phyloP scores from a whole-genome alignment of 352 stramenopile species.

The Pythium insidiosum region DNA sequence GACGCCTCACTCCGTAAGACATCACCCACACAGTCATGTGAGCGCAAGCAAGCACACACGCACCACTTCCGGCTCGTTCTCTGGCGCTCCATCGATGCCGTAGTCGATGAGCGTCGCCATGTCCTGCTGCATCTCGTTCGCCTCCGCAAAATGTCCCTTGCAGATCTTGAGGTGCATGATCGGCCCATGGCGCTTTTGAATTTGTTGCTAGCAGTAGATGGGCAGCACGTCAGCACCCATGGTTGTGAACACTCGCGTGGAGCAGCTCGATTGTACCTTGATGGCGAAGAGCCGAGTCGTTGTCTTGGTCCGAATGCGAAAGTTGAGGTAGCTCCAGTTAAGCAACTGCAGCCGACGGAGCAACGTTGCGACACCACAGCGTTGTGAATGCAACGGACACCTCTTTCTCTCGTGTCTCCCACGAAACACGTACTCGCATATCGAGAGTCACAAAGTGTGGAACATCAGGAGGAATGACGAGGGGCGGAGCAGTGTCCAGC shows the following conservation, averaged over 20 bases:
- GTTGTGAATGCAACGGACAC: too few species aligned
- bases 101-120: slow-evolving; percentile 43
- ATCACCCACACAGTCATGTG: too few species aligned
- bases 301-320: slow-evolving; percentile 39
- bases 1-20: neutral
- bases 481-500: slow-evolving; percentile 24
- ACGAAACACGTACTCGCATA: too few species aligned
- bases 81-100: slow-evolving; percentile 32
- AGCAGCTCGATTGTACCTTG: too few species aligned
- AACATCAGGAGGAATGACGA: slow-evolving; percentile 25
- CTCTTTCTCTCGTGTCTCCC: too few species aligned
- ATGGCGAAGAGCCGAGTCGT: slow-evolving; percentile 41
- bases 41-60: too few species aligned
- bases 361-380: too few species aligned
- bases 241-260: too few species aligned
- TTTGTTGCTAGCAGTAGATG: too few species aligned
- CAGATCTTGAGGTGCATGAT: slow-evolving; percentile 51
- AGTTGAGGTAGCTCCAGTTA: slow-evolving; percentile 63
- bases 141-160: slow-evolving; percentile 44
- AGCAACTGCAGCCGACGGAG: too few species aligned
- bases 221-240: too few species aligned
- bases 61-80: slow-evolving; percentile 32
- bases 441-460: slow-evolving; percentile 46
- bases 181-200: slow-evolving; percentile 38
- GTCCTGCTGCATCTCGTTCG: slow-evolving; percentile 39